Conservation (phyloP, 805 yeast genomes). For the Candida easanensis region DNA sequence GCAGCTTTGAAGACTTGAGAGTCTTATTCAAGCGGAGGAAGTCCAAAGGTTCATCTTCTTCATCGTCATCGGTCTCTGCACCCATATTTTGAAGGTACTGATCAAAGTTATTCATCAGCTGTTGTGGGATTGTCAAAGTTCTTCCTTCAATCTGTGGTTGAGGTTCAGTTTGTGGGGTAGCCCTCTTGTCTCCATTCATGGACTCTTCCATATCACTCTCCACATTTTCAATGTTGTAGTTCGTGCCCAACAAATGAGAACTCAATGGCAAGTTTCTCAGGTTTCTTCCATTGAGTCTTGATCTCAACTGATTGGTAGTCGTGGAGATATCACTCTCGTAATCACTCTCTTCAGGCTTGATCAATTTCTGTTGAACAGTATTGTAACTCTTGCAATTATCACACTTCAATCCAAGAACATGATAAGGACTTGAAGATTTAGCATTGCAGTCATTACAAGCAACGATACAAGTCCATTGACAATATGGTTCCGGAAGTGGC, state of each 20-base stretch:
- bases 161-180: neutral
- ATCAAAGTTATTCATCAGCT: constrained; percentile 28
- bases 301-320: constrained; percentile 19
- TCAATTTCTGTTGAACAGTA: constrained; percentile 67
- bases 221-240: constrained; percentile 24
- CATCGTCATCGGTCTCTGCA: constrained; percentile 19
- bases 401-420: constrained; percentile 84
- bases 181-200: neutral
- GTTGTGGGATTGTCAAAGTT: constrained; percentile 28
- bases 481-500: constrained; percentile 78
- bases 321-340: constrained; percentile 27
- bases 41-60: constrained; percentile 23
- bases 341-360: constrained; percentile 61
- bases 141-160: constrained; percentile 1
- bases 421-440: constrained; percentile 70
- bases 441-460: constrained; percentile 88
- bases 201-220: constrained; percentile 11
- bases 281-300: constrained; percentile 11
- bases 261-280: constrained; percentile 23
- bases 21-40: constrained; percentile 23
- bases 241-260: constrained; percentile 24
- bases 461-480: constrained; percentile 69
- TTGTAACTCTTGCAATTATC: constrained; percentile 85
- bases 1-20: constrained; percentile 9
- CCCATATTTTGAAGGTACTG: constrained; percentile 25